Base-by-base conservation (phyloP, 192 early-diverging fungal genomes). In the Backusella tuberculispora region DNA sequence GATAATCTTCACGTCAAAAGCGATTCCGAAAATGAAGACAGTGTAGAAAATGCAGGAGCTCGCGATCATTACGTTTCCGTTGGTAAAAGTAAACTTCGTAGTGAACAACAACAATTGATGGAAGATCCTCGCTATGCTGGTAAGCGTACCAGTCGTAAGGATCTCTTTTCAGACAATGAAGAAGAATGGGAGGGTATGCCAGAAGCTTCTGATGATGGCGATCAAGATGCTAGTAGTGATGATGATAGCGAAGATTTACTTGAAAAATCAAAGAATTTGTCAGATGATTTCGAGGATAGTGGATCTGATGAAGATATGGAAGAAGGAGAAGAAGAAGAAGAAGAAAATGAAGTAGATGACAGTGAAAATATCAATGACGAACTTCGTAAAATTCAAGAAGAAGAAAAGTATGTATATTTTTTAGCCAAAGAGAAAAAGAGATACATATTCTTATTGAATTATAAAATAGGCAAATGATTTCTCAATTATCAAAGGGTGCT, bases 61-160 rank as follows among this genome's bases (percentile, higher is more conserved):
- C 89, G 91, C 44, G 86, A 88, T 66, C 92, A 93, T 75, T 94
- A 93, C 69, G 84, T 92, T 40, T 50, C 80, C 26, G 87, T 94
- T 72, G 93, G 92, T 13, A 94, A 91, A 80, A 92, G 92, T 81
- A 69, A 82, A 14, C 71, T 94, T 50, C 86, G 90, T 50, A 80
- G 80, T 43, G 83, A 85, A 45, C 84, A 89, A 60, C 85, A 87
- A 6, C 83, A 90, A 26, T 79, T 89, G 6, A 83, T 92, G 71
- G 88, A 91, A 19, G 93, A 92, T 43, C 92, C 93, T 4, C 90
- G 91, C 67, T 94, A 94, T 77, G 75, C 81, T 26, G 93, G 93
- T 42, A 88, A 89, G 68, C 86, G 85, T 41, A 84, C 87, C 66
- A 91, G 86, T 41, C 88, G 93, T 69, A 91, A 90, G 48, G 87